Evolutionary conservation across 192 early-diverging fungal species (phyloP).

Genomic region (Coemansia sp.): DNA sequence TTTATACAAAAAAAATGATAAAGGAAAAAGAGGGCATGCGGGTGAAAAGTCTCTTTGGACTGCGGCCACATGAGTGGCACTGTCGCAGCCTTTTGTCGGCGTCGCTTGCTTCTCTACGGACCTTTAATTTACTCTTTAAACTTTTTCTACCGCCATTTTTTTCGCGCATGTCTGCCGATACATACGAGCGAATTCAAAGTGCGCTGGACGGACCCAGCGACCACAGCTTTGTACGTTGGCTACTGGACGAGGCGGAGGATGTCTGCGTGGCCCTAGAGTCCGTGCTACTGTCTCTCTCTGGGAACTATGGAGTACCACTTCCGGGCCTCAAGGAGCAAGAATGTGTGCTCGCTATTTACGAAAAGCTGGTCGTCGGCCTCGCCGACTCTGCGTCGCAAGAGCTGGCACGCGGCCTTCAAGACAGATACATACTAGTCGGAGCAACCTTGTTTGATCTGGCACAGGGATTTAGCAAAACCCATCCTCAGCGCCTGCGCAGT

Average conservation of each 20-base stretch:
- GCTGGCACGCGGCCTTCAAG: constrained; percentile 24
- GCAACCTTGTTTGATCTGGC: constrained; percentile 59
- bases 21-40: neutral
- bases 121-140: neutral
- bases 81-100: too few relatives aligned
- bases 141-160: neutral
- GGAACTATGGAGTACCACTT: neutral
- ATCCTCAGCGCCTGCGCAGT: constrained; percentile 35
- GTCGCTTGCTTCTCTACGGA: neutral
- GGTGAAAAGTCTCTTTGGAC: neutral
- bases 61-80: neutral
- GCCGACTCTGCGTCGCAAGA: constrained; percentile 22
- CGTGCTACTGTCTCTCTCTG: constrained; percentile 13
- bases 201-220: constrained; percentile 27
- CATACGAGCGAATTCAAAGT: constrained; percentile 1
- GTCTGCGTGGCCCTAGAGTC: constrained; percentile 14
- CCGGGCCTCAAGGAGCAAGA: constrained; percentile 7
- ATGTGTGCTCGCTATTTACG: constrained; percentile 26
- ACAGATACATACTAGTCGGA: constrained; percentile 36
- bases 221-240: constrained; percentile 24
- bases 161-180: neutral
- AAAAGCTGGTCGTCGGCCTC: constrained; percentile 39
- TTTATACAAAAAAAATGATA: neutral
- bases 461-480: constrained; percentile 43
- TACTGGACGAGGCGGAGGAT: constrained; percentile 16